These are phyloP conservation scores for Ustilaginoidea virens DNA, from an alignment of 2,329 filamentous ascomycete species.

Conservation along the genomic window DNA sequence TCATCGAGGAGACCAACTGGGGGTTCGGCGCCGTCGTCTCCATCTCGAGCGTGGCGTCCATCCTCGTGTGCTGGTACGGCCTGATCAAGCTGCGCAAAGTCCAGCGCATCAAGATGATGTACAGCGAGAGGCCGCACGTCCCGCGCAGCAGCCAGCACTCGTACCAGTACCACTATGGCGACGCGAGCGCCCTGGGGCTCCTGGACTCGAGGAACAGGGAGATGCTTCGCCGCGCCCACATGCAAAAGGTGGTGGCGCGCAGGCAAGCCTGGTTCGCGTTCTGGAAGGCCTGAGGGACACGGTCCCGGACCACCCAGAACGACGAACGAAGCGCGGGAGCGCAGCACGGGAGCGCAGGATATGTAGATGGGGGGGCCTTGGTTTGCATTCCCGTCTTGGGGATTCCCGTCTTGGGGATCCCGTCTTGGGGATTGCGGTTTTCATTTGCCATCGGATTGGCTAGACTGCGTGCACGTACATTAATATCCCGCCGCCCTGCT, in stretches of 20 bases:
- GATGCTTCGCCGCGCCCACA: conserved; percentile 34
- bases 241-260: conserved; percentile 25
- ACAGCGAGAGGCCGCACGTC: conserved; percentile 23
- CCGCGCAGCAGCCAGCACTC: conserved; percentile 24
- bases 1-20: conserved; percentile 83
- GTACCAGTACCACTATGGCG: conserved; percentile 11
- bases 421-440: too few relatives aligned
- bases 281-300: conserved; percentile 4
- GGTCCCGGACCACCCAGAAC: too few relatives aligned
- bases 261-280: conserved; percentile 17
- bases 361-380: too few relatives aligned
- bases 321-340: too few relatives aligned
- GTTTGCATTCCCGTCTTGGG: too few relatives aligned
- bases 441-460: too few relatives aligned
- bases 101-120: conserved; percentile 74
- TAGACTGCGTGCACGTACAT: too few relatives aligned
- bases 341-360: too few relatives aligned
- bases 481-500: too few relatives aligned
- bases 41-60: conserved; percentile 55
- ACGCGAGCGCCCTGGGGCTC: conserved; percentile 33
- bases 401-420: too few relatives aligned
- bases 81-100: conserved; percentile 71
- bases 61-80: conserved; percentile 70
- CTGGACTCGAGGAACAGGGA: conserved; percentile 39
- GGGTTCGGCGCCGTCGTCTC: conserved; percentile 68